Conservation (phyloP, 1,284 basidiomycete species). For the Tilletia caries region DNA sequence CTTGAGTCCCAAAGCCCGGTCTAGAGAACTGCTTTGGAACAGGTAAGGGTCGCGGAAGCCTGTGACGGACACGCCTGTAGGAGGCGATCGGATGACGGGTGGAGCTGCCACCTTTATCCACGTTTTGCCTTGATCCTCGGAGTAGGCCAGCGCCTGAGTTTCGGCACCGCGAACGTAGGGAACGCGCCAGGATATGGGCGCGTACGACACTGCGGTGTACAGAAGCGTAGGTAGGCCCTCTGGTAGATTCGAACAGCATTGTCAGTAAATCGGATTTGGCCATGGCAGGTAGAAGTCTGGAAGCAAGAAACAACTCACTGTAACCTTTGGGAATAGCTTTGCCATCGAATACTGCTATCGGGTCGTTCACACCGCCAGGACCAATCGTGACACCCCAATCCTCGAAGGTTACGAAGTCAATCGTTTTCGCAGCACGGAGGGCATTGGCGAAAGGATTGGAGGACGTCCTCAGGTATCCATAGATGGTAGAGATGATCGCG, state of each 20-base stretch:
- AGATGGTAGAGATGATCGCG: constrained; percentile 23
- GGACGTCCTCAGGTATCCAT: constrained; percentile 22
- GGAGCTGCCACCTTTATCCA: constrained; percentile 28
- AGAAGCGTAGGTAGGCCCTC: constrained; percentile 26
- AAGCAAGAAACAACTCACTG: background rate
- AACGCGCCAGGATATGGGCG: constrained; percentile 27
- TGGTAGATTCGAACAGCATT: background rate
- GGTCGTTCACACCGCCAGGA: constrained; percentile 24
- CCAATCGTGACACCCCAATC: constrained; percentile 26
- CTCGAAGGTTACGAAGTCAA: constrained; percentile 20
- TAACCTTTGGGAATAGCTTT: constrained; percentile 23
- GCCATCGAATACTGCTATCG: constrained; percentile 27
- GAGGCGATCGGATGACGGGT: constrained; percentile 14
- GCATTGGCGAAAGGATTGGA: constrained; percentile 18
- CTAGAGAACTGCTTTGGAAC: constrained; percentile 22
- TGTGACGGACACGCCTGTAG: constrained; percentile 20
- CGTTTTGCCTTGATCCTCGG: constrained; percentile 22
- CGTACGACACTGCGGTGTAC: constrained; percentile 23
- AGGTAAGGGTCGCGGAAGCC: constrained; percentile 28
- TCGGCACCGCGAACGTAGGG: constrained; percentile 29
- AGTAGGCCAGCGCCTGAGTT: constrained; percentile 26
- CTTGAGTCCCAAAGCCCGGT: constrained; percentile 17
- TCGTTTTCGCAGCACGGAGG: constrained; percentile 23
- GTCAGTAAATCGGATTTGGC: background rate
- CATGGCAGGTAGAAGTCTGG: too few relatives aligned